Base-by-base conservation (phyloP, 2,329 filamentous ascomycete species). In the Microthyrium microscopicum region DNA sequence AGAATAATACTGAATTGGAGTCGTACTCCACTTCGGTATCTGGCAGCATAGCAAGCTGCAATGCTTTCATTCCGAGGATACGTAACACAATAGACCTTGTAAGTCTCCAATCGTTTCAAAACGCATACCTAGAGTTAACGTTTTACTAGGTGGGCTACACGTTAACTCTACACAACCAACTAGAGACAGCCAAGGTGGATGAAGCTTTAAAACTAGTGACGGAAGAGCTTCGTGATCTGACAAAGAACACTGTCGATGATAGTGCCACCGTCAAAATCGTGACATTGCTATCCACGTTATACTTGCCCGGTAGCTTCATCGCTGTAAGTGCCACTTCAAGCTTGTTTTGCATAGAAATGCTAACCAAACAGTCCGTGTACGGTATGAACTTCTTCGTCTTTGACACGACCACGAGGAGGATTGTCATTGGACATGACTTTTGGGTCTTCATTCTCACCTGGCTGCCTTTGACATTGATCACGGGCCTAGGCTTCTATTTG, bases 281-380 rank as follows among this genome's bases (percentile, higher is more conserved):
- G 13, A 49, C 46, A 1, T 40, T 49, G 6, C 34, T 48, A 6
- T 46, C 44, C 8, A 40, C 45, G 3, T 36, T 49, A 2, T 49
- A 48, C 20, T 29, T 49, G 9, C 46, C 46, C 2, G 43, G 44
- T 7, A 44, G 42, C 6, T 49, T 49, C 29, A 37, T 42, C 17
- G 45, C 39, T 25, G 44, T 20, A 35, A 30, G 26, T 34, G 12
- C 12, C 37, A n/a, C 19, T 27, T 31, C 11, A 32, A 31, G 25
- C 26, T 29, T 12, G 19, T 19, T 33, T 26, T 38, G 24, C 27
- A 32, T 15, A 32, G 12, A 11, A 32, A 37, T 32, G 24, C 26
- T 17, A 11, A 32, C 18, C 22, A 8, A 25, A 16, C 15, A 32
- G 30, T 22, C 30, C 17, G 3, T 32, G 19, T 32, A 11, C 17